Percentiles rank a stretch among this genome's conserved stretches.
These are phyloP conservation scores for Elaeis guineensis DNA, from an alignment of 176 grass and related monocot genomes.

Conservation along the genomic window DNA sequence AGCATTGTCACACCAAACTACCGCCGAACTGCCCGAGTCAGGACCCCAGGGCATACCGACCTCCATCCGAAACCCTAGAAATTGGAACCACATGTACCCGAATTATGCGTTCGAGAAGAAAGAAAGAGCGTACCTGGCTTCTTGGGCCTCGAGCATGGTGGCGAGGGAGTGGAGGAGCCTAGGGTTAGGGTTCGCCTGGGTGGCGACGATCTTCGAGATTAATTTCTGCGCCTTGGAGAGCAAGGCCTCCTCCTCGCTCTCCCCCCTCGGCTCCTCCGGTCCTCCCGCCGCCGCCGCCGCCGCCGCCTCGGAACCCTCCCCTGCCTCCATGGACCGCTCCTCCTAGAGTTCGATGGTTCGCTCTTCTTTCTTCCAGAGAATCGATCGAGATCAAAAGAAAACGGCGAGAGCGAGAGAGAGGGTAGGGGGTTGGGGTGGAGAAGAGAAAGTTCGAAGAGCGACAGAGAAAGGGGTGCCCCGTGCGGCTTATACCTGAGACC, in stretches of 20 bases:
- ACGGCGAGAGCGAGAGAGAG: no score
- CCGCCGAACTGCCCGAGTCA: background rate
- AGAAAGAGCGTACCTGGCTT: conserved; percentile 33
- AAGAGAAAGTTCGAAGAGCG: no score
- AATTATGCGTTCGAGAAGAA: background rate
- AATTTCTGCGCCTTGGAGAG: conserved; percentile 51
- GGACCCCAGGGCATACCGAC: background rate
- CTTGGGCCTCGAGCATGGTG: conserved; percentile 62
- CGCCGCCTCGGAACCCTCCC: background rate
- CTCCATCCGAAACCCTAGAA: conserved; percentile 1
- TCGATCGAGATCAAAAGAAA: no score
- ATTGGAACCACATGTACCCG: background rate
- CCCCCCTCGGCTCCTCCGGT: conserved; percentile 1
- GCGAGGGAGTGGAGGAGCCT: conserved; percentile 79
- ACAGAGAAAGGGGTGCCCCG: no score
- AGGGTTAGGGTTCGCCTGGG: conserved; percentile 60
- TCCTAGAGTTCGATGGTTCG: no score
- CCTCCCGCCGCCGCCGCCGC: background rate
- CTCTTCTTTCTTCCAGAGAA: no score
- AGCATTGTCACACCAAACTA: background rate
- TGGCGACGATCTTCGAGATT: conserved; percentile 43
- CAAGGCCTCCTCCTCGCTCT: conserved; percentile 42
- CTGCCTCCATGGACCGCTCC: no score
- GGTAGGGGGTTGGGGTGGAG: no score
- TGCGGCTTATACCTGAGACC: no score